Percentiles rank a stretch among this genome's conserved stretches.
phyloP scores from a whole-genome alignment of 148 eudicot genomes.

The Amaranthus cruentus region DNA sequence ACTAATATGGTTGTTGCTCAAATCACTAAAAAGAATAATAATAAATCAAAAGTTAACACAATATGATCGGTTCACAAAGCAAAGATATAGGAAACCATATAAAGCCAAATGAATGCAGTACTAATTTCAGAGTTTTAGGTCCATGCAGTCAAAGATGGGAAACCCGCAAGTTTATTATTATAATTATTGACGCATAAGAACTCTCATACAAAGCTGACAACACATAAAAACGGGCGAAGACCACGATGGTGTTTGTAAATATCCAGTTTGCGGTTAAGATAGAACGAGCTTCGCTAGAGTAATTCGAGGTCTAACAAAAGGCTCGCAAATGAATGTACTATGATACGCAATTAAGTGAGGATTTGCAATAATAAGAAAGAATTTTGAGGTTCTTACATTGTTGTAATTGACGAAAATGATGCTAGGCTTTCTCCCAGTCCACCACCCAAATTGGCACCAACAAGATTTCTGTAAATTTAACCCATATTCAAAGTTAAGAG shows the following conservation, averaged over 20 bases:
- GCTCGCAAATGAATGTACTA: no score
- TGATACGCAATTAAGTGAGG: no score
- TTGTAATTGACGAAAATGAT: slow-evolving; percentile 58
- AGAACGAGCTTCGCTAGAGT: no score
- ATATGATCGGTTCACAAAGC: background rate
- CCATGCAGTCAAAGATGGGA: no score
- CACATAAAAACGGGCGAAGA: no score
- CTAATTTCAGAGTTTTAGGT: no score
- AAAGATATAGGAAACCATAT: background rate
- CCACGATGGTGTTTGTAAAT: no score
- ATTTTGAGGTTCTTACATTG: slow-evolving; percentile 43
- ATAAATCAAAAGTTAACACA: slow-evolving; percentile 5
- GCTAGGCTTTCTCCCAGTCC: slow-evolving; percentile 67
- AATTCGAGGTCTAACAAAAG: no score
- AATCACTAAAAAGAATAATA: slow-evolving; percentile 41
- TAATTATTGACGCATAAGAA: no score
- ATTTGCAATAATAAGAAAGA: background rate
- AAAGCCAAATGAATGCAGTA: background rate
- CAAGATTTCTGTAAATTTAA: slow-evolving; percentile 47
- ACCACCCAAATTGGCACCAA: slow-evolving; percentile 69
- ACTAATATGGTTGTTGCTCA: slow-evolving; percentile 76
- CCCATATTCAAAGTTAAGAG: background rate
- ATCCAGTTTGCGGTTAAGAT: no score
- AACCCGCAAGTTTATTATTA: no score
- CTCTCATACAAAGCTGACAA: no score